Base-by-base conservation (phyloP, 495 filamentous ascomycete genomes). In the Staphylotrichum longicolle region DNA sequence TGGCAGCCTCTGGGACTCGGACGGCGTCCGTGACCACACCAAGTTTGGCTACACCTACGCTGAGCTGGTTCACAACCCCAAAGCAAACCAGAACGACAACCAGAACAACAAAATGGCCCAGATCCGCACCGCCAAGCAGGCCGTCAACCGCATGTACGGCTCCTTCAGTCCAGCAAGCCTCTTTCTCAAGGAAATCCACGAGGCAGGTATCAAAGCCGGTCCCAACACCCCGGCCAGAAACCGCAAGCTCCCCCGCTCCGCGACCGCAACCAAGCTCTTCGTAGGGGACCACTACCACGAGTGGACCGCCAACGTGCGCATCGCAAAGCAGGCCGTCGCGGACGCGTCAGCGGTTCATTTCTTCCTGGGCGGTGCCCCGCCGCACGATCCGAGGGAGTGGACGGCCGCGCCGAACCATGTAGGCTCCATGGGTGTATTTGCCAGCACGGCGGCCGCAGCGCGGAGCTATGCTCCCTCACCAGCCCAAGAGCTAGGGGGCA, bases 1-100 rank as follows among this genome's bases (percentile, higher is more conserved):
- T 41, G 76, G 76, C 9, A 75, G 63, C n/a, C 82, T 83, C 56
- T 83, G 81, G 81, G 77, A 72, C 39, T 78, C 78, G 2, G 76
- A 79, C 60, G 70, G 64, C 58, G 73, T 77, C 14, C 72, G 78
- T 12, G 65, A 78, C 44, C 72, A 73, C 48, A 69, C 74, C 11
- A 71, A 66, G 40, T 84, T 87, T 58, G 80, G 77, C 47, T 89
- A 88, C 74, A 85, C 80, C 2, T 89, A 89, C 64, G 68, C 82
- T 10, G 85, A 88, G 59, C 73, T 86, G 50, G 63, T 61, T 3
- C 45, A 39, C 7, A 46, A 50, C 42, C 39, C 55, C 27, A 57
- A 52, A 30, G 20, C 48, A 30, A 71, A 72, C 48, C 70, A 72
- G 37, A 3, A 7, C 6, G 15, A 15, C 14, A 33, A 27, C 37